Evolutionary conservation across 2,329 filamentous ascomycete species (phyloP), one percentile per base, ranked within the genome.

Genomic region (Neurospora sp.): DNA sequence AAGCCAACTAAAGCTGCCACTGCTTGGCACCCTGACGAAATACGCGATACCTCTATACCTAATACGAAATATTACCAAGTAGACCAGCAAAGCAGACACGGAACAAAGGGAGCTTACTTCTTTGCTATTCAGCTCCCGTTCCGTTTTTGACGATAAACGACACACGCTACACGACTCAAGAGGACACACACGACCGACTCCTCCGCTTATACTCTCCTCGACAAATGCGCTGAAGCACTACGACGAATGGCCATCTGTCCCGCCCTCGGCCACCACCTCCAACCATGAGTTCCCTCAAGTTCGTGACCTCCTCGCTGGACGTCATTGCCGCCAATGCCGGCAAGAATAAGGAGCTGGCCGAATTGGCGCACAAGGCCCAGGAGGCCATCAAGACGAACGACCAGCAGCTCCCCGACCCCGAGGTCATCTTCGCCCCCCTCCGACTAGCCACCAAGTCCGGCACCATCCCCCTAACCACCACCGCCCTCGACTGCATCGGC

Each of bases 401-500:
- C 75, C 87, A 90, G 7, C 85, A 93, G 74, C 88, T 92, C 72
- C 93, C 96, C 77, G 92, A 96, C 77, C 94, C 96, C 40, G 93
- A 98, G 79, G 84, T 97, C 70, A 89, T 99, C 75, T 99, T 99
- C 78, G 90, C 91, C 74, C 96, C 96, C 15, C 82, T 99, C 39
- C 92, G 96, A 78, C 86, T 98, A 58, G 96, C 96, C 67, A 95
- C 94, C 42, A 93, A 93, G 78, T 91, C 93, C 10, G 88, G 90
- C 76, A 97, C 93, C 76, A 90, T 95, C 68, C 89, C 93, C 71
- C 85, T 99, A 66, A 92, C 93, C 71, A 97, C 93, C 28, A 92
- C 92, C 43, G 94, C 96, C 7, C 88, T 99, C 77, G 96, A 99
- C 81, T 98, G 95, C 81, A 97, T 99, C 76, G 96, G 96, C 77